Base-by-base conservation (phyloP, 352 stramenopile species). In the Phytopythium ostracodes region DNA sequence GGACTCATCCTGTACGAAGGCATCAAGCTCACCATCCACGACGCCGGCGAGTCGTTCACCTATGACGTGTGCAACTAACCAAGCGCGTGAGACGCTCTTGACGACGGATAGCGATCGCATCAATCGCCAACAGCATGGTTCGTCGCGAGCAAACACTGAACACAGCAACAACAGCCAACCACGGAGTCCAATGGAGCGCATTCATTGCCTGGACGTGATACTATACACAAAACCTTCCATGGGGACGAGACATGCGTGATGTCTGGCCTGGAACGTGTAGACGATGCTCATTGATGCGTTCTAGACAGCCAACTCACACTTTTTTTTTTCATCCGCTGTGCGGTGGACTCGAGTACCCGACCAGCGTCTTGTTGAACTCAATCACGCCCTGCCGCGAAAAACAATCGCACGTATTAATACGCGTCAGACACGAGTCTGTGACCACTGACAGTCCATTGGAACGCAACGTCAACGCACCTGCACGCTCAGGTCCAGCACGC, bases 401-500 rank as follows among this genome's bases (percentile, higher is more conserved):
- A 59, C 49, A 53, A 1, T 2, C 6, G 12, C 31, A 33, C n/a
- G 18, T 17, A 6, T 11, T n/a, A n/a, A n/a, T n/a, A n/a, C n/a
- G 4, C 8, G 38, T 44, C 17, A 44, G 3, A 0, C 14, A n/a
- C 7, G 38, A 44, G 2, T n/a, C 42, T 10, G 11, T 27, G 20
- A 11, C 20, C 20, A 5, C 3, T 24, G 0, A 29, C 25, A 44
- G 27, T 40, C 25, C 4, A 42, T 33, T 3, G 7, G 29, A 60
- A 31, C 10, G 18, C 24, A 42, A 44, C 54, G 33, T 40, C 38
- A n/a, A 46, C 68, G 10, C 46, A 89, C 83, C 78, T 92, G 83
- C n/a, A 84, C 61, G 56, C 78, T 89, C 31, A 92, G 58, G 64
- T 94, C 83, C 46, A 94, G 73, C 42, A 68, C 72, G 25, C 83